These are phyloP conservation scores for Diutina rugosa DNA, from an alignment of 1,139 yeast genomes.

Conservation along the genomic window DNA sequence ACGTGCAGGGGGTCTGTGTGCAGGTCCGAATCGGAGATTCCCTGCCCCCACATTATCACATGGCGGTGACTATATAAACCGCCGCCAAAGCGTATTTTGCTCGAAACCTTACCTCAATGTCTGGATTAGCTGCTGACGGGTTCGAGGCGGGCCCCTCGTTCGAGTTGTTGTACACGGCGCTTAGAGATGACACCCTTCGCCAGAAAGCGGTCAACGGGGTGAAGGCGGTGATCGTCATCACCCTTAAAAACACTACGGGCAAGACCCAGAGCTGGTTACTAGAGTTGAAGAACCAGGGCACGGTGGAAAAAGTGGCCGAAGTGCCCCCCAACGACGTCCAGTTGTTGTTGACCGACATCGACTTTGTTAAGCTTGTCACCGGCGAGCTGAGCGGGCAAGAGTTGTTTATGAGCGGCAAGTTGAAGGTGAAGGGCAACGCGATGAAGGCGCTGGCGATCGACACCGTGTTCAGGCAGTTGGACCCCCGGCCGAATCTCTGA, in stretches of 20 bases:
- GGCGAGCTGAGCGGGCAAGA: slow-evolving; percentile 81
- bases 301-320: slow-evolving; percentile 32
- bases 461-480: slow-evolving; percentile 54
- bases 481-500: slow-evolving; percentile 32
- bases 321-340: slow-evolving; percentile 50
- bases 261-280: slow-evolving; percentile 56
- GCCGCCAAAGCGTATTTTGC: not conserved
- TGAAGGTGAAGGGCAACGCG: slow-evolving; percentile 80
- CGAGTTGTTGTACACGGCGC: slow-evolving; percentile 26
- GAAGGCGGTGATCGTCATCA: slow-evolving; percentile 54
- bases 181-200: slow-evolving; percentile 24
- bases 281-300: slow-evolving; percentile 60
- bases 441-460: slow-evolving; percentile 81
- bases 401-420: slow-evolving; percentile 71
- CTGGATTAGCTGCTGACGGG: slow-evolving; percentile 29
- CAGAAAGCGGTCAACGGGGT: slow-evolving; percentile 36
- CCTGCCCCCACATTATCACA: not conserved
- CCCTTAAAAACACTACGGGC: slow-evolving; percentile 57
- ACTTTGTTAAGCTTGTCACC: slow-evolving; percentile 53
- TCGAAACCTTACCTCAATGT: slow-evolving; percentile 11
- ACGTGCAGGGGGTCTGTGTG: not conserved
- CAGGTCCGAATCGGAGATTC: not conserved
- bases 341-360: slow-evolving; percentile 49
- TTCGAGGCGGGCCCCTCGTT: slow-evolving; percentile 36
- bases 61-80: not conserved